Base-by-base conservation (phyloP, 768 basidiomycete genomes). In the Macrolepiota albuminosa region DNA sequence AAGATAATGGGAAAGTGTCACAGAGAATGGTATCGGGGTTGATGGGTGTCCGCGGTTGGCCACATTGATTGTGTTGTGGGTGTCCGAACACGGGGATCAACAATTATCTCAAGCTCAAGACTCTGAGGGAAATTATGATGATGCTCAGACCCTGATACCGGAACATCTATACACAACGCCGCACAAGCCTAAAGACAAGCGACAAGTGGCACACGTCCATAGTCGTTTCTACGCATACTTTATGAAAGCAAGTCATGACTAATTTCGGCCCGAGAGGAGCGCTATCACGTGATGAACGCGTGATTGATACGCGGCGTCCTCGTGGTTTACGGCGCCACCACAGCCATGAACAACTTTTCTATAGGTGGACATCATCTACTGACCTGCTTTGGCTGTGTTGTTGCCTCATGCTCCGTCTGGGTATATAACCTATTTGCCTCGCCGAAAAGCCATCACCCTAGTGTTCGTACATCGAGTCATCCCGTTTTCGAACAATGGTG, bases 221-320 rank as follows among this genome's bases (percentile, higher is more conserved):
- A 48, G 2, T 8, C 29, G 14, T n/a, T 47, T 47, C 26, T 47
- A 16, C 16, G 9, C 2, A 24, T 50, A 31, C 14, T 48, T 14
- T 11, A 10, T 5, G 24, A 1, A 14, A 13, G 7, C 3, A 4
- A 31, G 29, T 24, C 29, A 26, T 48, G 24, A 29, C 29, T 4
- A 31, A 9, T 16, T 16, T 9, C 37, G 52, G 52, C 26, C 37
- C 52, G 26, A 31, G 31, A 11, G 29, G 18, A 5, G 10, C n/a
- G 14, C 8, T 26, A 2, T 10, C 50, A 54, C 53, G 39, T 42
- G 53, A 29, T n/a, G 6, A 26, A 31, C 29, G 39, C 39, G 26
- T n/a, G 39, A 31, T 54, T 54, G 53, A 54, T 54, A 40, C 37
- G 52, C 52, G 52, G 51, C 36, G 16, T 39, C 52, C 52, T 54